Evolutionary conservation across 345 rosid species (phyloP).

Genomic region (Brassica cretica): DNA sequence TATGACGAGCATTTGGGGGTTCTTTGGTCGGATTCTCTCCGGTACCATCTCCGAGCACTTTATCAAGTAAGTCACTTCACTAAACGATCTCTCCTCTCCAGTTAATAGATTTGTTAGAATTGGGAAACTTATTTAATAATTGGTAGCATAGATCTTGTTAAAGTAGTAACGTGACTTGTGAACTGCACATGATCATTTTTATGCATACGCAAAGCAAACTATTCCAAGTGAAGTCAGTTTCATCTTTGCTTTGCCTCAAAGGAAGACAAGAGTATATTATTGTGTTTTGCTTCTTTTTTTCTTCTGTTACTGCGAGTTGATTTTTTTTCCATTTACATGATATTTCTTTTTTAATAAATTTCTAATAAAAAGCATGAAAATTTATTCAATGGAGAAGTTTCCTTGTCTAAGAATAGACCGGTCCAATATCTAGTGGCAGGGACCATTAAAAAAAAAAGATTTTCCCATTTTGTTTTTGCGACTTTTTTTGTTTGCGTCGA

Average conservation of each 20-base stretch:
- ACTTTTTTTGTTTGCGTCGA: not conserved
- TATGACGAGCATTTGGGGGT: constrained; percentile 64
- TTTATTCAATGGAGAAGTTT: constrained; percentile 19
- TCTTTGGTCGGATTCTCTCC: constrained; percentile 56
- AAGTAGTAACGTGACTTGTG: constrained; percentile 14
- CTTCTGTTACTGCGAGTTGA: constrained; percentile 16
- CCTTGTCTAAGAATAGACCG: constrained; percentile 17
- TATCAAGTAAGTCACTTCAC: constrained; percentile 46
- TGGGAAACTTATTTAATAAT: not conserved
- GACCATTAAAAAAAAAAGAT: constrained; percentile 19
- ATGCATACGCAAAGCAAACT: not conserved
- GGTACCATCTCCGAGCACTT: constrained; percentile 53
- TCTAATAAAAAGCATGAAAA: not conserved
- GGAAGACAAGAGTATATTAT: not conserved
- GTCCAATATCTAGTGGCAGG: constrained; percentile 26
- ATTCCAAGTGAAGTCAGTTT: constrained; percentile 9
- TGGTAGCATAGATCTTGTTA: not conserved
- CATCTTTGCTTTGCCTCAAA: constrained; percentile 18
- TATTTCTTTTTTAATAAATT: not conserved
- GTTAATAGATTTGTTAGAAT: not conserved
- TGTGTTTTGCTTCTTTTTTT: constrained; percentile 23
- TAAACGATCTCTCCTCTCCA: not conserved
- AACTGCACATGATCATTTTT: not conserved
- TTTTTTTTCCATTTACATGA: constrained; percentile 8
- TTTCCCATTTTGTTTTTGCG: not conserved